These are phyloP conservation scores for Boletus tylopilopsis DNA, from an alignment of 768 basidiomycete genomes.

Conservation along the genomic window DNA sequence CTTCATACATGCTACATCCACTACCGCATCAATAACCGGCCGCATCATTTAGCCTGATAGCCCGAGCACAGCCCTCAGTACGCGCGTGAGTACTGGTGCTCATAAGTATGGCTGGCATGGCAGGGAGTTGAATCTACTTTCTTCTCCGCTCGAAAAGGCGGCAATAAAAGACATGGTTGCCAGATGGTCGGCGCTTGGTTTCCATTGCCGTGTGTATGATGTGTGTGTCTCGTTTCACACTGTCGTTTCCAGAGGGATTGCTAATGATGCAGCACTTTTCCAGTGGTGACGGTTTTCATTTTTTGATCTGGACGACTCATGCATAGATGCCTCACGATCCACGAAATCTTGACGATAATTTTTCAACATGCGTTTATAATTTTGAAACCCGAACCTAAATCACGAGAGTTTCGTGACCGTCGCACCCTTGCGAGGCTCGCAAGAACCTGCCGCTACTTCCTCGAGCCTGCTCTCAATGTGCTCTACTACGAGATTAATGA, in stretches of 20 bases:
- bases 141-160: conserved; percentile 24
- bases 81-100: neutral
- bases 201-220: conserved; percentile 19
- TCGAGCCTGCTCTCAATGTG: conserved; percentile 30
- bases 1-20: neutral
- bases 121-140: conserved; percentile 2
- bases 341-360: conserved; percentile 31
- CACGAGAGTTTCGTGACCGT: conserved; percentile 28
- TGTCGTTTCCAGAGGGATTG: neutral
- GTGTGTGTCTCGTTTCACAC: conserved; percentile 17
- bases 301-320: conserved; percentile 21
- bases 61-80: conserved; percentile 14
- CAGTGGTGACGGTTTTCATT: conserved; percentile 16
- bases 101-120: neutral
- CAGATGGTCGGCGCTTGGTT: conserved; percentile 9
- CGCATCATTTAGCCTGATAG: conserved; percentile 11
- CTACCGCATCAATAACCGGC: conserved; percentile 13
- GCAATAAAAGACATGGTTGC: conserved; percentile 1
- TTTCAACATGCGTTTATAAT: conserved; percentile 29
- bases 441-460: conserved; percentile 30
- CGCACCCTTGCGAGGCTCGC: conserved; percentile 31
- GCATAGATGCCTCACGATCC: conserved; percentile 32
- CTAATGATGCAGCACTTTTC: neutral
- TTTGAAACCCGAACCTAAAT: conserved; percentile 27
- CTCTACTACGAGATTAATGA: conserved; percentile 30